Base-by-base conservation (phyloP, 73 alveolate genomes). In the Paramecium biaurelia region DNA sequence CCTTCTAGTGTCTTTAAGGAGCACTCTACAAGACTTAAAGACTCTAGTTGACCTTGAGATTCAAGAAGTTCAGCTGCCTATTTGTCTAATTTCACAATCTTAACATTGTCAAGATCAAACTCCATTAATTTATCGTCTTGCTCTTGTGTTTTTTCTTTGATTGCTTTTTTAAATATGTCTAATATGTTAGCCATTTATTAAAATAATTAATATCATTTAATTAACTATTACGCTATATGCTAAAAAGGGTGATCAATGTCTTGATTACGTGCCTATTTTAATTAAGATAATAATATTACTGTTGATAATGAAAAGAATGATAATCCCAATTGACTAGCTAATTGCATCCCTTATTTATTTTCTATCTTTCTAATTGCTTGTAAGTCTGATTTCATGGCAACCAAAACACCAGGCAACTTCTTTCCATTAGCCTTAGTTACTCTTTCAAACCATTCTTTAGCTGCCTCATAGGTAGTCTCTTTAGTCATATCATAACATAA, bases 401-500 rank as follows among this genome's bases (percentile, higher is more conserved):
- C 86, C n/a, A 72, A 38, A 28, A 72, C 86, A 4, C 86, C 86
- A 10, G 86, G 86, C 32, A 72, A 72, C 26, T 72, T 72, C 58
- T 72, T 72, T 32, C 86, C 86, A 38, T 72, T 72, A 21, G 86
- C 86, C 7, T 32, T 72, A 0, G 86, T 86, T 18, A 86, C 93
- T 63, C 70, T 86, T 28, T 57, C 86, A 86, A 47, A 86, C 93
- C 93, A 86, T 34, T 53, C 70, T 38, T 86, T 63, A 10, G 85
- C 76, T 34, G 82, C 85, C 30, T 59, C 85, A 38, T 14, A 86
- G 4, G 85, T 86, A 63, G 82, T 76, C 70, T 86, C 43, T 41
- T 63, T 86, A 1, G 93, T 86, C 76, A 72, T 47, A 34, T 86
- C 93, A 86, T 86, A 86, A n/a, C 82, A 72, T 18, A 86, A 34